Percentiles rank a stretch among this genome's conserved stretches.
Evolutionary conservation across 2,329 filamentous ascomycete species (phyloP).

Genomic region (Fusarium compactum): DNA sequence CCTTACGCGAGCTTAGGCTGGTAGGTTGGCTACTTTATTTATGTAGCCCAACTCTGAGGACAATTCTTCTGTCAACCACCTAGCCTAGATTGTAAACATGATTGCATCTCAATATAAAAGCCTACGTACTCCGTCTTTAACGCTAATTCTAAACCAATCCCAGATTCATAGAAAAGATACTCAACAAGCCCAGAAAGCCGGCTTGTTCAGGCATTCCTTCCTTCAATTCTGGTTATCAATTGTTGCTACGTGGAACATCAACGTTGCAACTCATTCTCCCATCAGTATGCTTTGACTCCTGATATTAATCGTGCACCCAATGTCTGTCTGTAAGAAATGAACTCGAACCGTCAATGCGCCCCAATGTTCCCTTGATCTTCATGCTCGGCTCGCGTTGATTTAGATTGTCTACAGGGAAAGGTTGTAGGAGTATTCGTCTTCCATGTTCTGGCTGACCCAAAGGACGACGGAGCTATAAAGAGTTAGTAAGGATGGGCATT

Average conservation of each 20-base stretch:
- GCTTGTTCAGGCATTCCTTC: constrained; percentile 6
- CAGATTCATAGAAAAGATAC: constrained; percentile 10
- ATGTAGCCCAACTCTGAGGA: no score
- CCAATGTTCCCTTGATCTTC: neutral
- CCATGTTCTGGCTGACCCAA: constrained; percentile 79
- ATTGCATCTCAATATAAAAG: constrained; percentile 7
- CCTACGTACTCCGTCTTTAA: constrained; percentile 16
- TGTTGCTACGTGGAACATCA: neutral
- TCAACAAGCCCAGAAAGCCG: neutral
- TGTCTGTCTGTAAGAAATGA: constrained; percentile 5
- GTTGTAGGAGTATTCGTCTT: constrained; percentile 78
- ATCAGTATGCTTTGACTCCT: constrained; percentile 2
- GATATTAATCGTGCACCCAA: constrained; percentile 37
- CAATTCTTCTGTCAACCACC: neutral
- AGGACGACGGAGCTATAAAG: constrained; percentile 68
- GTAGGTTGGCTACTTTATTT: no score
- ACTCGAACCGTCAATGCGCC: constrained; percentile 22
- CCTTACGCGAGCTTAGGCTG: no score
- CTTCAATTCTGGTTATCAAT: constrained; percentile 1
- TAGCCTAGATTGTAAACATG: neutral
- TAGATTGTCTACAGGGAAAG: constrained; percentile 63
- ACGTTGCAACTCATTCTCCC: constrained; percentile 11
- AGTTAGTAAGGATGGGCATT: constrained; percentile 27
- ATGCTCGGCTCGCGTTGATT: constrained; percentile 7
- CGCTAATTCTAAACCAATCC: constrained; percentile 25